A percentile compares a stretch with the other conserved stretches of the same genome.
phyloP scores from a whole-genome alignment of 768 basidiomycete species.

The Galerina marginata region DNA sequence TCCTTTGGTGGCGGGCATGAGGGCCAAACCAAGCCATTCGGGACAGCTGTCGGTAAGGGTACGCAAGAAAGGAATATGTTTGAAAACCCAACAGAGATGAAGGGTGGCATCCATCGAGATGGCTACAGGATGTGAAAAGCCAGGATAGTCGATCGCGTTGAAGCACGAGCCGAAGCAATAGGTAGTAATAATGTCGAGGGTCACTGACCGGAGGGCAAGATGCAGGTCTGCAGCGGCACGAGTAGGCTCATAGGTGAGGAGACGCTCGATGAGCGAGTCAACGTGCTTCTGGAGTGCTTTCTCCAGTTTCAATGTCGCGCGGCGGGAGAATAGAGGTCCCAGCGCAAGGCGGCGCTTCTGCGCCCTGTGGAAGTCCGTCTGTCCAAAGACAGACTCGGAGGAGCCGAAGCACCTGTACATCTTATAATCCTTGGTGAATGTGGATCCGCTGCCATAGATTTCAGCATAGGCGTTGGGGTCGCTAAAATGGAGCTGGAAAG shows the following conservation, averaged over 20 bases:
- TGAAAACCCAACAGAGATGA: slow-evolving; percentile 14
- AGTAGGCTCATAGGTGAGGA: slow-evolving; percentile 3
- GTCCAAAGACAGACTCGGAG: slow-evolving; percentile 33
- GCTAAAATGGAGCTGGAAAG: slow-evolving; percentile 41
- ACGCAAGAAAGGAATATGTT: slow-evolving; percentile 29
- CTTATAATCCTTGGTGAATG: slow-evolving; percentile 31
- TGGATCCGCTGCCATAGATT: slow-evolving; percentile 33
- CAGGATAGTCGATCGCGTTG: slow-evolving; percentile 26
- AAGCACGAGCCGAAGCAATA: slow-evolving; percentile 37
- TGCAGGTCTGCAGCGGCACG: slow-evolving; percentile 25
- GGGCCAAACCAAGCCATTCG: slow-evolving; percentile 15
- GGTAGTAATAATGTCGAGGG: slow-evolving; percentile 36
- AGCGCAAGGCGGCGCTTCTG: slow-evolving; percentile 35
- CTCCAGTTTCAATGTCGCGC: slow-evolving; percentile 36
- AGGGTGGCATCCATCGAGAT: slow-evolving; percentile 22
- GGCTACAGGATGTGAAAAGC: slow-evolving; percentile 32
- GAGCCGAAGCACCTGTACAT: slow-evolving; percentile 33
- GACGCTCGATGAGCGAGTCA: slow-evolving; percentile 26
- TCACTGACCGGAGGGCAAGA: slow-evolving; percentile 29
- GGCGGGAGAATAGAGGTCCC: slow-evolving; percentile 39
- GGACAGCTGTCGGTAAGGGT: slow-evolving; percentile 22
- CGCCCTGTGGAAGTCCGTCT: slow-evolving; percentile 27
- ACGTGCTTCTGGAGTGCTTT: slow-evolving; percentile 32
- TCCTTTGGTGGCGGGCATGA: slow-evolving; percentile 22
- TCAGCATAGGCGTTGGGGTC: slow-evolving; percentile 37